A percentile compares a stretch with the other conserved stretches of the same genome.
These are phyloP conservation scores for Scorias spongiosa DNA, from an alignment of 2,329 filamentous ascomycete genomes.

Conservation along the genomic window DNA sequence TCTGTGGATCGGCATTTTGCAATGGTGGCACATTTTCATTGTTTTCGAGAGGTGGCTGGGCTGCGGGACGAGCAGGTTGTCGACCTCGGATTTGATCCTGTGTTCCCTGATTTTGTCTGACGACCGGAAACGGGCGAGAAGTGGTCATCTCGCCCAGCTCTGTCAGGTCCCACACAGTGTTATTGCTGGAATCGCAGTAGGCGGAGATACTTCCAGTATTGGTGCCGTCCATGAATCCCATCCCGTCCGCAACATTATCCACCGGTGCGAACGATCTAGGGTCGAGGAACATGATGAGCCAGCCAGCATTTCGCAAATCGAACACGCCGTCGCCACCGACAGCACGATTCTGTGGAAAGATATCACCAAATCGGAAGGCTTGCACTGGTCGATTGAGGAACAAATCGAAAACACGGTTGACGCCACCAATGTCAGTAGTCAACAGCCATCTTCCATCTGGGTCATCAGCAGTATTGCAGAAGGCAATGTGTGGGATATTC, in stretches of 20 bases:
- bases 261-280: conserved; percentile 18
- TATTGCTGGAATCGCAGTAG: not conserved
- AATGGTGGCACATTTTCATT: too few species aligned
- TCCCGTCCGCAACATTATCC: conserved; percentile 8
- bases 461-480: conserved; percentile 43
- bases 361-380: conserved; percentile 12
- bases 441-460: conserved; percentile 40
- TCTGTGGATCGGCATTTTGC: not conserved
- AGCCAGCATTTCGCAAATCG: conserved; percentile 20
- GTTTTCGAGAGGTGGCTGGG: too few species aligned
- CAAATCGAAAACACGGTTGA: conserved; percentile 17
- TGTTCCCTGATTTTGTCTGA: conserved; percentile 2
- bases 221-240: conserved; percentile 11
- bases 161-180: conserved; percentile 17
- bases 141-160: conserved; percentile 9
- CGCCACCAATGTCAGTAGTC: conserved; percentile 37
- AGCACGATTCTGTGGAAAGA: not conserved
- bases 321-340: conserved; percentile 3
- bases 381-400: conserved; percentile 9
- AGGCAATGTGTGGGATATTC: conserved; percentile 44
- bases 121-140: not conserved
- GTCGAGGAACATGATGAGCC: conserved; percentile 24
- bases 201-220: conserved; percentile 7
- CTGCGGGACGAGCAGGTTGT: not conserved
- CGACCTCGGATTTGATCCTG: conserved; percentile 2